A percentile compares a stretch with the other conserved stretches of the same genome.
These are phyloP conservation scores for Apiospora kogelbergensis DNA, from an alignment of 2,329 filamentous ascomycete species.

Conservation along the genomic window DNA sequence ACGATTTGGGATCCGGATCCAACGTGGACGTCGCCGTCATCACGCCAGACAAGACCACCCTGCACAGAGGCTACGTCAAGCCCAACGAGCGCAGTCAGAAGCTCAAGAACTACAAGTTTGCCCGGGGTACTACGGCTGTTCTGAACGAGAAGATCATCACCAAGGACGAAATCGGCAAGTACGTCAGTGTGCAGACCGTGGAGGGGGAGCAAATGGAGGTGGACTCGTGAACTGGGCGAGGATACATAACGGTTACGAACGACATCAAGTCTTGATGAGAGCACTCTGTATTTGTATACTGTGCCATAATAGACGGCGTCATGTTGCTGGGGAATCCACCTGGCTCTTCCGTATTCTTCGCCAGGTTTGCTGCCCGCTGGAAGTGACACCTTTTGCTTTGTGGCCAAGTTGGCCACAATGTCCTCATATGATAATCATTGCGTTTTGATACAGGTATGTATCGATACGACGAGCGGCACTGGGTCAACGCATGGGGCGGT, in stretches of 20 bases:
- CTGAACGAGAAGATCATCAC: slow-evolving; percentile 95
- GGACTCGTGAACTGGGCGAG: slow-evolving; percentile 47
- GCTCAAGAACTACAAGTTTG: slow-evolving; percentile 90
- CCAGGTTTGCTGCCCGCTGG: background rate
- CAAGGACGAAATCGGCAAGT: slow-evolving; percentile 91
- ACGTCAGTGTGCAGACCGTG: slow-evolving; percentile 85
- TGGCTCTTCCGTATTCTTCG: background rate
- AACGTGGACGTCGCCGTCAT: slow-evolving; percentile 98
- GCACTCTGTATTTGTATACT: slow-evolving; percentile 14
- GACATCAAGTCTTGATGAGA: slow-evolving; percentile 1
- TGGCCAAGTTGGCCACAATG: background rate
- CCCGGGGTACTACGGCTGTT: slow-evolving; percentile 88
- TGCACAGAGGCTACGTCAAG: slow-evolving; percentile 89
- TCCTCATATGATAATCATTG: background rate
- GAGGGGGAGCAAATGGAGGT: slow-evolving; percentile 71
- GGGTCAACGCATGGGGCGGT: background rate
- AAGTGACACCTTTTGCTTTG: background rate
- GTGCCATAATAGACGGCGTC: slow-evolving; percentile 16
- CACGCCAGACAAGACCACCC: slow-evolving; percentile 88
- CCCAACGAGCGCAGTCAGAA: slow-evolving; percentile 91
- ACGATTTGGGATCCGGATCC: slow-evolving; percentile 93
- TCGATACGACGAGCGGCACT: background rate
- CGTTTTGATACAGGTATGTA: background rate
- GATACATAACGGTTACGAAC: background rate
- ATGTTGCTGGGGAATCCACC: slow-evolving; percentile 2